These are phyloP conservation scores for Geotrichum candidum DNA, from an alignment of 1,139 yeast species.

Conservation along the genomic window DNA sequence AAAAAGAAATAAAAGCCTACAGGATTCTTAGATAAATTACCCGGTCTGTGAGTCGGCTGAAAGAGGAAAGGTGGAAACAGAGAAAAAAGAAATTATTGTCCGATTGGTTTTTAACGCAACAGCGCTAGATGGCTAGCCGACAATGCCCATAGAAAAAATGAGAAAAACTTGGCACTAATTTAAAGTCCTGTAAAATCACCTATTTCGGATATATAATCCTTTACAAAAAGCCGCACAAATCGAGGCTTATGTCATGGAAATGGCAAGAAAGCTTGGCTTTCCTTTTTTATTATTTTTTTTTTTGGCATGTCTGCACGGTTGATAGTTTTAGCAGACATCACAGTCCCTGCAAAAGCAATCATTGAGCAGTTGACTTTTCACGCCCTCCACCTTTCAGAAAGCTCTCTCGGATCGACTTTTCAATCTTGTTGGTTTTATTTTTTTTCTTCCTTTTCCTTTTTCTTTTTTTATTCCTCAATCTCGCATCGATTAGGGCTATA, in stretches of 20 bases:
- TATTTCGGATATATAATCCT: background rate
- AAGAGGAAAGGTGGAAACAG: background rate
- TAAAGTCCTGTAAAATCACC: background rate
- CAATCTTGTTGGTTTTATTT: no score
- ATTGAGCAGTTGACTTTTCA: no score
- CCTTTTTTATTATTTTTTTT: no score
- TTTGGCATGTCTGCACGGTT: no score
- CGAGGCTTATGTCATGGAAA: background rate
- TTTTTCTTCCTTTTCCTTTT: no score
- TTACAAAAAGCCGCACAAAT: background rate
- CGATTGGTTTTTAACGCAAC: background rate
- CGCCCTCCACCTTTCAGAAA: no score
- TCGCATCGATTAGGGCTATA: no score
- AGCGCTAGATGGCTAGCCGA: background rate
- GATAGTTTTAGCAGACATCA: no score
- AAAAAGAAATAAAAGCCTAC: background rate
- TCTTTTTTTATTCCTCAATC: no score
- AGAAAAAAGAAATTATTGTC: background rate
- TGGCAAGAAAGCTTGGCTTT: background rate
- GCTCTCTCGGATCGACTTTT: no score
- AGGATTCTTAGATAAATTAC: background rate
- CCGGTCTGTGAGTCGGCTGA: background rate
- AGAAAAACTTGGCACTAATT: slow-evolving; percentile 4
- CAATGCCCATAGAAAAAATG: background rate
- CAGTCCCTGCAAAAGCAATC: no score